phyloP scores from a whole-genome alignment of 2,329 filamentous ascomycete genomes.

The Tolypocladium tundrense region DNA sequence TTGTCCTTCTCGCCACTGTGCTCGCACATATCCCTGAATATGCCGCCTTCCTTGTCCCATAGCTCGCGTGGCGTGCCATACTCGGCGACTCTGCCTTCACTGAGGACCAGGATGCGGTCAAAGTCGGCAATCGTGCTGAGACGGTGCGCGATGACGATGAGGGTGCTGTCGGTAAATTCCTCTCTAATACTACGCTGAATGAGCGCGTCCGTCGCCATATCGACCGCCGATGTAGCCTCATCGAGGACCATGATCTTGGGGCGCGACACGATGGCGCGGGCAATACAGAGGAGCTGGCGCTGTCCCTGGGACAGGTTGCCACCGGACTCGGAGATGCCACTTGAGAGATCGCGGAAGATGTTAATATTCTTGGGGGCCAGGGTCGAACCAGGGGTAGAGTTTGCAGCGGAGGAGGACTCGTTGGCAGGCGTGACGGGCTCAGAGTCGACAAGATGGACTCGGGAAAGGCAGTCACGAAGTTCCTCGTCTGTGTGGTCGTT shows the following conservation, averaged over 20 bases:
- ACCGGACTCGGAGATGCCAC: conserved; percentile 59
- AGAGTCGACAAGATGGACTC: conserved; percentile 55
- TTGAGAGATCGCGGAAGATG: conserved; percentile 52
- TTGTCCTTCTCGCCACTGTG: conserved; percentile 49
- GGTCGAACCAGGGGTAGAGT: conserved; percentile 19
- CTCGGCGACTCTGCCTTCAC: conserved; percentile 57
- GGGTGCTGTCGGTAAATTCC: conserved; percentile 57
- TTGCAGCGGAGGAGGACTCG: conserved; percentile 25
- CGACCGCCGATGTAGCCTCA: conserved; percentile 69
- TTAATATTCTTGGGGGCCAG: conserved; percentile 45
- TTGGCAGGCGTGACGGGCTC: conserved; percentile 27
- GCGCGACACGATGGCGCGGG: conserved; percentile 59
- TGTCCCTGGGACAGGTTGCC: conserved; percentile 69
- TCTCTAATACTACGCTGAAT: conserved; percentile 66
- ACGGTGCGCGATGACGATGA: conserved; percentile 67
- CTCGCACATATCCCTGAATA: conserved; percentile 55
- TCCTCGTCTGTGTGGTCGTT: conserved; percentile 58
- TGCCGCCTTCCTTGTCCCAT: conserved; percentile 39
- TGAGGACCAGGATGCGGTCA: conserved; percentile 62
- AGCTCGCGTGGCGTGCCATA: conserved; percentile 55
- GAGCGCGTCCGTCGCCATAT: conserved; percentile 64
- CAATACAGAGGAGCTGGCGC: conserved; percentile 65
- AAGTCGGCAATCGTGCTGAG: conserved; percentile 70
- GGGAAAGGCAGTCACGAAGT: conserved; percentile 57
- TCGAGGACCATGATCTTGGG: conserved; percentile 73